Evolutionary conservation across 305 asterid genomes (phyloP).

Genomic region (Solanum hybrid): DNA sequence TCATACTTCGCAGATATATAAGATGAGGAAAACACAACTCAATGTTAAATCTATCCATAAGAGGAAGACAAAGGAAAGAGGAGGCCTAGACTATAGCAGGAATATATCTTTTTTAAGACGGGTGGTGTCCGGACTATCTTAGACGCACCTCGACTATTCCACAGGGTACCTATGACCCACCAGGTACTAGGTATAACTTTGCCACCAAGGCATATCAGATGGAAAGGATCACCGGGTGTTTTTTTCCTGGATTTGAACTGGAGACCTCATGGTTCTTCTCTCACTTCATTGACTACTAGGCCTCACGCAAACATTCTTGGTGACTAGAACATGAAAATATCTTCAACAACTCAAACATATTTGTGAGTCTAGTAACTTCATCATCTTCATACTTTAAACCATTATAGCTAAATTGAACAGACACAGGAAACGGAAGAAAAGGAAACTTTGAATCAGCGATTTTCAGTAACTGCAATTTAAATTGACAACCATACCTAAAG

Average conservation of each 20-base stretch:
- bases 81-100: background rate
- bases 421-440: background rate
- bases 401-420: background rate
- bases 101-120: background rate
- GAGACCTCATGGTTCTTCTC: background rate
- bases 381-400: background rate
- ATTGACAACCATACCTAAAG: slow-evolving; percentile 52
- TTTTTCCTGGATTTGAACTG: background rate
- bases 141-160: background rate
- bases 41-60: background rate
- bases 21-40: background rate
- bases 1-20: background rate
- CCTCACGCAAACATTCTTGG: background rate
- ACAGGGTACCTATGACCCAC: background rate
- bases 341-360: background rate
- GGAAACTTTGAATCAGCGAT: slow-evolving; percentile 1
- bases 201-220: background rate
- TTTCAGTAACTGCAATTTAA: background rate
- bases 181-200: background rate
- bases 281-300: background rate
- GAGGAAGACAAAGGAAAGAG: background rate
- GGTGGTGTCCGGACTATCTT: background rate
- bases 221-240: background rate
- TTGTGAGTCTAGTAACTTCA: background rate
- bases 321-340: background rate